A percentile compares a stretch with the other conserved stretches of the same genome.
Evolutionary conservation across 768 basidiomycete genomes (phyloP).

Genomic region (Pisolithus marmoratus): DNA sequence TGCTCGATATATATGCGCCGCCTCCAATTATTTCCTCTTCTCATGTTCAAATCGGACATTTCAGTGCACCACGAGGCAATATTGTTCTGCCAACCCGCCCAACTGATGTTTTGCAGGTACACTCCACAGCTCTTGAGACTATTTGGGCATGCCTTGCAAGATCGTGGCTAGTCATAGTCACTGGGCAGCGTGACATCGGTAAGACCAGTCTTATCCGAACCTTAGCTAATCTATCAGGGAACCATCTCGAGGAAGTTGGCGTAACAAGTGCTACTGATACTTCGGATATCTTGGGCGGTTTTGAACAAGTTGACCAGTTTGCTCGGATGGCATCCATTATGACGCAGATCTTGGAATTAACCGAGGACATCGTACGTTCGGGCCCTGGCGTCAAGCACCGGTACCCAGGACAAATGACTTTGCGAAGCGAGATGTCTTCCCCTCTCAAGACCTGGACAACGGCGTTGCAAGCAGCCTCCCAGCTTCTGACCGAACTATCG

Average conservation of each 20-base stretch:
- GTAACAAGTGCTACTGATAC: constrained; percentile 88
- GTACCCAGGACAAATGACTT: constrained; percentile 10
- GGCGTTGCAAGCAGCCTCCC: constrained; percentile 19
- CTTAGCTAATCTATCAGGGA: constrained; percentile 68
- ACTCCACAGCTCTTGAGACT: constrained; percentile 66
- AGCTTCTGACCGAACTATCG: constrained; percentile 26
- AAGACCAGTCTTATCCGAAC: constrained; percentile 73
- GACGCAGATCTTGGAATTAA: constrained; percentile 34
- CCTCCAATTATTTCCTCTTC: constrained; percentile 34
- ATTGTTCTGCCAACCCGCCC: constrained; percentile 33
- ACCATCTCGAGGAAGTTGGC: constrained; percentile 61
- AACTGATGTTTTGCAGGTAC: constrained; percentile 51
- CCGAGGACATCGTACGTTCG: constrained; percentile 37
- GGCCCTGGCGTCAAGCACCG: constrained; percentile 13
- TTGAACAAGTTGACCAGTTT: constrained; percentile 80
- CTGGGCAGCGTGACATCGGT: constrained; percentile 66
- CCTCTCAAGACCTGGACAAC: constrained; percentile 12
- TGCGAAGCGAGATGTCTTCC: constrained; percentile 14
- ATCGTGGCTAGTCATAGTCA: constrained; percentile 86
- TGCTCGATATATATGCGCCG: constrained; percentile 36
- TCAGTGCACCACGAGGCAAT: constrained; percentile 31
- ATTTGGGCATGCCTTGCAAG: constrained; percentile 66
- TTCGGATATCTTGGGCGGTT: constrained; percentile 89
- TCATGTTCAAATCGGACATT: constrained; percentile 64
- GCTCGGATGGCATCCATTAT: constrained; percentile 34